Evolutionary conservation across 768 basidiomycete species (phyloP).

Genomic region (Lactifluus subvellereus): DNA sequence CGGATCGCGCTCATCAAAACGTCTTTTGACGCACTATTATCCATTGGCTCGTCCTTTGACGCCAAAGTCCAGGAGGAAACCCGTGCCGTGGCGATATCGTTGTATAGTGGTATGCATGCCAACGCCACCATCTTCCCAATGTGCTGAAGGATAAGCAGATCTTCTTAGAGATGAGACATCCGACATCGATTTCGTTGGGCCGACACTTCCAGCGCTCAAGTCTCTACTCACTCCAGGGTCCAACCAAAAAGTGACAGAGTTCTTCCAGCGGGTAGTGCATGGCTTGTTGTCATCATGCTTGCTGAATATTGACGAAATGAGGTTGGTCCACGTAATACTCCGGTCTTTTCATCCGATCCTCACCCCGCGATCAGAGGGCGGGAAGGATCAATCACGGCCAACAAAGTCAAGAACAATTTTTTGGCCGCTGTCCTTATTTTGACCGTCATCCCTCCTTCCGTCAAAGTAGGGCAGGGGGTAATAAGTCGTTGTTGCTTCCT

Average conservation of each 20-base stretch:
- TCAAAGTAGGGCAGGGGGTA: constrained; percentile 64
- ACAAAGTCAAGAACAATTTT: constrained; percentile 88
- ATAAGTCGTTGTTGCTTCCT: constrained; percentile 83
- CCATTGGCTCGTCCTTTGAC: constrained; percentile 53
- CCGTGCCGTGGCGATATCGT: constrained; percentile 67
- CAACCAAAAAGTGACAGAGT: constrained; percentile 40
- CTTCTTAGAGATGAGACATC: constrained; percentile 82
- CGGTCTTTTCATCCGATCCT: not conserved
- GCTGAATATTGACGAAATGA: constrained; percentile 85
- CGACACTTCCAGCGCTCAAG: constrained; percentile 78
- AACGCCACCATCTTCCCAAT: not conserved
- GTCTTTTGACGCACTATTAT: constrained; percentile 55
- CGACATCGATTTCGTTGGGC: constrained; percentile 72
- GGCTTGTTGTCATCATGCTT: constrained; percentile 83
- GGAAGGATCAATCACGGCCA: constrained; percentile 63
- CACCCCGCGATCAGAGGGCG: constrained; percentile 53
- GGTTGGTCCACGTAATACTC: constrained; percentile 44
- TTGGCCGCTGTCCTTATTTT: constrained; percentile 80
- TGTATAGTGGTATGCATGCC: constrained; percentile 61
- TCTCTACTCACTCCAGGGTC: constrained; percentile 54
- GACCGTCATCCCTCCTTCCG: constrained; percentile 63
- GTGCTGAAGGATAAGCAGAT: constrained; percentile 39
- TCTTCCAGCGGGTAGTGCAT: constrained; percentile 60
- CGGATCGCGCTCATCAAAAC: constrained; percentile 59
- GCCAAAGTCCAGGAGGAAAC: constrained; percentile 63